A percentile compares a stretch with the other conserved stretches of the same genome.
Evolutionary conservation across 176 grass and related monocot genomes (phyloP).

Genomic region (Avena sativa): DNA sequence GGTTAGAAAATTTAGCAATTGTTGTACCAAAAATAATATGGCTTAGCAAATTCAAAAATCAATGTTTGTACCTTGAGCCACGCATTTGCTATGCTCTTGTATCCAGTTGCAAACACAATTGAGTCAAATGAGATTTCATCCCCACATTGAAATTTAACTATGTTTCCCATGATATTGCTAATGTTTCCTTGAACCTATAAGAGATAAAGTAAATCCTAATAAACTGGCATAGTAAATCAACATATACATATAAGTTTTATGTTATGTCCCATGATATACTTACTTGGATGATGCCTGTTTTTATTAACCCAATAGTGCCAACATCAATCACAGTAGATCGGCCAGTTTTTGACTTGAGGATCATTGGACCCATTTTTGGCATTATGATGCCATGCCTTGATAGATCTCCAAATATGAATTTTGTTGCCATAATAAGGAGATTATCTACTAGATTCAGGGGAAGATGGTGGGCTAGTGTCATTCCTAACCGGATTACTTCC

Average conservation of each 20-base stretch:
- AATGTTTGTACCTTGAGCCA: conserved; percentile 51
- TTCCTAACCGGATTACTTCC: conserved; percentile 52
- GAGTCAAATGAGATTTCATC: conserved; percentile 20
- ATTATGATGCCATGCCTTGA: conserved; percentile 51
- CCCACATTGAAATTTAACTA: conserved; percentile 27
- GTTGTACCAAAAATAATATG: not conserved
- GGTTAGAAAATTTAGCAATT: not conserved
- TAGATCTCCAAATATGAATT: conserved; percentile 48
- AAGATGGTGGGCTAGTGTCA: conserved; percentile 36
- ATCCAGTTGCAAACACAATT: conserved; percentile 61
- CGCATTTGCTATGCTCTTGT: conserved; percentile 36
- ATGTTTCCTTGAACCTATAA: not conserved
- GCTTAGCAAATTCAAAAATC: not conserved
- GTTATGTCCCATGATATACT: not conserved
- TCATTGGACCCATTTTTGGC: conserved; percentile 43
- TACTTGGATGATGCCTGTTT: conserved; percentile 49
- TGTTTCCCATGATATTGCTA: conserved; percentile 25
- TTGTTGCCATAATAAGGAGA: conserved; percentile 23
- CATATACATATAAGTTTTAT: not conserved
- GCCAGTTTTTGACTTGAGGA: conserved; percentile 29
- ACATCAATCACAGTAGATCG: conserved; percentile 45
- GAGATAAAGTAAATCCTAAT: not conserved
- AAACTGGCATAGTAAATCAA: not conserved
- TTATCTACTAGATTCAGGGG: conserved; percentile 30
- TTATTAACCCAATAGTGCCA: conserved; percentile 45